These are phyloP conservation scores for Amanita brunnescens DNA, from an alignment of 768 basidiomycete genomes.

Conservation along the genomic window DNA sequence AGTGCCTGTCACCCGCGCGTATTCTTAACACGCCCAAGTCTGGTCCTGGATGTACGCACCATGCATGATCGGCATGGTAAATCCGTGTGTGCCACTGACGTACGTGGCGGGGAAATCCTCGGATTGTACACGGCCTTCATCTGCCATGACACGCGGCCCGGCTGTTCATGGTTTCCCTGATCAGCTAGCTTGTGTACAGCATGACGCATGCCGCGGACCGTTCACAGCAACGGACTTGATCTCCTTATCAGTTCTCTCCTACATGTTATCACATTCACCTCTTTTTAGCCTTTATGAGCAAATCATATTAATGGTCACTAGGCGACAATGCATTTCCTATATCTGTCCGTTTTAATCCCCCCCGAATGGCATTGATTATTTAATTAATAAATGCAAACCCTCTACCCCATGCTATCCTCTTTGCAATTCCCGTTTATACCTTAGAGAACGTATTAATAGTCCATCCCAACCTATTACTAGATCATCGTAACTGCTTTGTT, in stretches of 20 bases:
- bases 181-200: neutral
- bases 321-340: neutral
- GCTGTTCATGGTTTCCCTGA: neutral
- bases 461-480: neutral
- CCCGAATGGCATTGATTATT: neutral
- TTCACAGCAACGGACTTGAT: neutral
- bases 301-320: neutral
- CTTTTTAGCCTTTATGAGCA: neutral
- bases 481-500: neutral
- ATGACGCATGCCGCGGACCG: neutral
- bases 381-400: neutral
- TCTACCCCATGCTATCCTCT: neutral
- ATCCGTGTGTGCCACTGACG: conserved; percentile 1
- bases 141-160: neutral
- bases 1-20: neutral
- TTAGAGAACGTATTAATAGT: neutral
- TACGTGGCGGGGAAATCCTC: neutral
- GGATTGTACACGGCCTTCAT: too few relatives aligned
- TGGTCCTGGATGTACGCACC: neutral
- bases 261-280: neutral
- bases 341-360: neutral
- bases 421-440: neutral
- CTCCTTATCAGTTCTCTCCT: neutral
- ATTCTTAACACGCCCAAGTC: too few relatives aligned
- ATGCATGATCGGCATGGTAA: conserved; percentile 1